A percentile compares a stretch with the other conserved stretches of the same genome.
Conservation (phyloP, 495 filamentous ascomycete species). For the Xylaria scruposa region DNA sequence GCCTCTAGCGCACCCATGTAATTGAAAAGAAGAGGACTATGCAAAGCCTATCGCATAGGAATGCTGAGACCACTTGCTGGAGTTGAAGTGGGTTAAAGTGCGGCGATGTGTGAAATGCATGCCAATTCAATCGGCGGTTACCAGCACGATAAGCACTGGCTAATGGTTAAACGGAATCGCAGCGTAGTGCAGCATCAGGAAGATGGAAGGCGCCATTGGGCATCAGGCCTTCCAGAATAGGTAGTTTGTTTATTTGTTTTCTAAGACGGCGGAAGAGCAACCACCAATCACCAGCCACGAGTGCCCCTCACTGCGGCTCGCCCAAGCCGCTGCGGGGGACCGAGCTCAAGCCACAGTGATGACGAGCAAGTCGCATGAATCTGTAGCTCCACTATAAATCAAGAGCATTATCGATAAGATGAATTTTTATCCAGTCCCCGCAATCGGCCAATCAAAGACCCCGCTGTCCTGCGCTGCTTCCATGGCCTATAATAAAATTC, state of each 20-base stretch:
- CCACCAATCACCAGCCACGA: slow-evolving; percentile 21
- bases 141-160: slow-evolving; percentile 7
- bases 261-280: slow-evolving; percentile 36
- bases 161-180: slow-evolving; percentile 11
- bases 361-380: background rate
- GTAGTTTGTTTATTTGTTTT: slow-evolving; percentile 48
- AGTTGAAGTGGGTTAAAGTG: background rate
- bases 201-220: slow-evolving; percentile 19
- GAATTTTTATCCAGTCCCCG: background rate
- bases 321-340: background rate
- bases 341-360: background rate
- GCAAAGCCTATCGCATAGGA: slow-evolving; percentile 28
- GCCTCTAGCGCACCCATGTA: slow-evolving; percentile 40
- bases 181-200: background rate
- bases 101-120: slow-evolving; percentile 6
- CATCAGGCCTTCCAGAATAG: slow-evolving; percentile 33
- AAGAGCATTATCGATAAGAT: slow-evolving; percentile 14
- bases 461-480: slow-evolving; percentile 4
- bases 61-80: slow-evolving; percentile 26
- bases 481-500: slow-evolving; percentile 28
- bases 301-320: background rate
- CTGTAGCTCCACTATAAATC: background rate
- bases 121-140: background rate
- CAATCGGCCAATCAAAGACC: slow-evolving; percentile 12
- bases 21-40: slow-evolving; percentile 27